Evolutionary conservation across 164 flowering plant genomes (phyloP).

Genomic region (Vitis riparia): DNA sequence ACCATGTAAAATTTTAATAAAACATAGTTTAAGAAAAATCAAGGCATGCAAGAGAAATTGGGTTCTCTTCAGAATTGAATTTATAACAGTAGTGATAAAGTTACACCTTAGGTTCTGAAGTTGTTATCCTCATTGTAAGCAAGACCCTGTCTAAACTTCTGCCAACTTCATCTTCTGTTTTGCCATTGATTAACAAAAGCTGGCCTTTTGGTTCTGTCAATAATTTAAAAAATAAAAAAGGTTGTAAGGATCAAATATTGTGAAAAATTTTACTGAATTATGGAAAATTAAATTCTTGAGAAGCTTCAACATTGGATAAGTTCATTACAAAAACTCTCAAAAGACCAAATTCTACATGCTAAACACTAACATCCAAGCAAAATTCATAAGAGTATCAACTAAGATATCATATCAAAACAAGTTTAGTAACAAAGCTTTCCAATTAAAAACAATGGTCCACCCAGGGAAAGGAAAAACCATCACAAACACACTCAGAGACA

Average conservation of each 20-base stretch:
- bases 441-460: too few species aligned
- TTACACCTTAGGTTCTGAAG: slow-evolving; percentile 88
- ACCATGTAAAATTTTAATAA: background rate
- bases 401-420: too few species aligned
- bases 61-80: background rate
- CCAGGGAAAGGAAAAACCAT: too few species aligned
- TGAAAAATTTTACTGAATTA: background rate
- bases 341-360: too few species aligned
- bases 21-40: background rate
- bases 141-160: slow-evolving; percentile 89
- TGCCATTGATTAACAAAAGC: slow-evolving; percentile 87
- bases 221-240: background rate
- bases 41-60: background rate
- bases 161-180: slow-evolving; percentile 86
- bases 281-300: too few species aligned
- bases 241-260: background rate
- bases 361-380: too few species aligned
- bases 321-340: too few species aligned
- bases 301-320: too few species aligned
- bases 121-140: slow-evolving; percentile 89
- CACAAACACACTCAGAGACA: too few species aligned
- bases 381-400: too few species aligned
- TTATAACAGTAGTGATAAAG: background rate
- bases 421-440: too few species aligned
- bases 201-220: slow-evolving; percentile 95